phyloP scores from a whole-genome alignment of 164 flowering plant genomes.

The Umbilicus rupestris region DNA sequence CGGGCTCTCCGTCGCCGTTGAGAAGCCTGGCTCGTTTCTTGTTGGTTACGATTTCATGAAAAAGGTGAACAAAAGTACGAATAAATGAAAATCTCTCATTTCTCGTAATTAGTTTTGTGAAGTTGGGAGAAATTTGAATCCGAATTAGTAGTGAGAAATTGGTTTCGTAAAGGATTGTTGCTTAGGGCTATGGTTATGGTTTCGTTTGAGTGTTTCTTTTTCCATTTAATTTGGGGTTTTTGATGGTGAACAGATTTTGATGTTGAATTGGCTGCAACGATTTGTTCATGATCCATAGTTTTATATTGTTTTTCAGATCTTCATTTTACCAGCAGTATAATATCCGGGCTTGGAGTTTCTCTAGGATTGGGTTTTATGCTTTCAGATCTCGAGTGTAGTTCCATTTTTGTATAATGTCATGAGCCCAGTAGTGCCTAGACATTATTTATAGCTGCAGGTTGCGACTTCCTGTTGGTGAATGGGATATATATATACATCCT shows the following conservation, averaged over 20 bases:
- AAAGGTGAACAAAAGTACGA: conserved; percentile 28
- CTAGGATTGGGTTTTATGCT: no score
- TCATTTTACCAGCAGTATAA: no score
- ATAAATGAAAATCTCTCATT: not conserved
- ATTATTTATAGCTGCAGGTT: no score
- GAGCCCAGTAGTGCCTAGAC: no score
- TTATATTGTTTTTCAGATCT: not conserved
- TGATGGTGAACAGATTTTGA: not conserved
- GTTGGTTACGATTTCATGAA: conserved; percentile 73
- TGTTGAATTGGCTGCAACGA: not conserved
- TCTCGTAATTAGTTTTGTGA: not conserved
- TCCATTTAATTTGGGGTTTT: not conserved
- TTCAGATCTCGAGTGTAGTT: no score
- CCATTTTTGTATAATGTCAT: no score
- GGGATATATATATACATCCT: no score
- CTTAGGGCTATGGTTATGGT: not conserved
- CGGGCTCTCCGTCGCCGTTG: conserved; percentile 60
- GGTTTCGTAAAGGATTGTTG: not conserved
- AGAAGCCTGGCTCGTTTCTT: conserved; percentile 78
- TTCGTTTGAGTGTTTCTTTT: not conserved
- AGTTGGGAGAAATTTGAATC: not conserved
- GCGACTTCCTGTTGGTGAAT: no score
- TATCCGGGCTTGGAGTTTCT: no score
- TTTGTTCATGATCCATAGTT: not conserved
- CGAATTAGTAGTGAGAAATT: not conserved